These are phyloP conservation scores for Talaromyces atroroseus DNA, from an alignment of 2,329 filamentous ascomycete species.

Conservation along the genomic window DNA sequence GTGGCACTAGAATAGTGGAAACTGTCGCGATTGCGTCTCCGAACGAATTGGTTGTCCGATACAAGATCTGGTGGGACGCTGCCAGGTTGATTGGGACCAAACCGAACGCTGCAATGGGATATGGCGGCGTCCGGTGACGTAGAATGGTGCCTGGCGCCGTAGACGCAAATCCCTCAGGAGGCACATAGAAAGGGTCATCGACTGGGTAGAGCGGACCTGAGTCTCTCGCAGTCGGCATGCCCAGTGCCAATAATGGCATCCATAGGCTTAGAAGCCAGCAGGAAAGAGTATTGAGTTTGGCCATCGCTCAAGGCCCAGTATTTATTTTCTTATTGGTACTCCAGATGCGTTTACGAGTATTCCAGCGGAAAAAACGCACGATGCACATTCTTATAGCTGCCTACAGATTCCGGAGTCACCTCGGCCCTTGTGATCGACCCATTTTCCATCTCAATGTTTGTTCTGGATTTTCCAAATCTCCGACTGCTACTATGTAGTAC, in stretches of 20 bases:
- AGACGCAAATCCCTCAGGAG: conserved; percentile 24
- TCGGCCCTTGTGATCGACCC: background rate
- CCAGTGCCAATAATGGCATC: conserved; percentile 1
- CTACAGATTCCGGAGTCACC: background rate
- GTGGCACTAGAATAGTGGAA: conserved; percentile 36
- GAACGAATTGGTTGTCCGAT: conserved; percentile 35
- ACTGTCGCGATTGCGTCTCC: conserved; percentile 34
- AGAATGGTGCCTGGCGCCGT: conserved; percentile 24
- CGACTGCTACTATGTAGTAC: too few relatives aligned
- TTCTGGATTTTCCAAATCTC: background rate
- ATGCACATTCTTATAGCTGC: background rate
- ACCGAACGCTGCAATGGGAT: conserved; percentile 21
- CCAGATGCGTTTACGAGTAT: too few relatives aligned
- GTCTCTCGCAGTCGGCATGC: background rate
- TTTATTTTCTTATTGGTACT: background rate
- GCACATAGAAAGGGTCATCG: conserved; percentile 26
- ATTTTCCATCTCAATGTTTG: background rate
- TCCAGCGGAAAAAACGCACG: background rate
- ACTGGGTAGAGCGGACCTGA: conserved; percentile 16
- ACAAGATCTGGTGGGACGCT: conserved; percentile 34
- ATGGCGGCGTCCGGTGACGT: conserved; percentile 20
- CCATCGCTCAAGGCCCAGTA: background rate
- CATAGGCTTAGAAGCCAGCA: conserved; percentile 4
- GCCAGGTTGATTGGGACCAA: conserved; percentile 20
- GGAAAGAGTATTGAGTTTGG: background rate